Conservation (phyloP, 1,284 basidiomycete species). For the Marasmius sp. region DNA sequence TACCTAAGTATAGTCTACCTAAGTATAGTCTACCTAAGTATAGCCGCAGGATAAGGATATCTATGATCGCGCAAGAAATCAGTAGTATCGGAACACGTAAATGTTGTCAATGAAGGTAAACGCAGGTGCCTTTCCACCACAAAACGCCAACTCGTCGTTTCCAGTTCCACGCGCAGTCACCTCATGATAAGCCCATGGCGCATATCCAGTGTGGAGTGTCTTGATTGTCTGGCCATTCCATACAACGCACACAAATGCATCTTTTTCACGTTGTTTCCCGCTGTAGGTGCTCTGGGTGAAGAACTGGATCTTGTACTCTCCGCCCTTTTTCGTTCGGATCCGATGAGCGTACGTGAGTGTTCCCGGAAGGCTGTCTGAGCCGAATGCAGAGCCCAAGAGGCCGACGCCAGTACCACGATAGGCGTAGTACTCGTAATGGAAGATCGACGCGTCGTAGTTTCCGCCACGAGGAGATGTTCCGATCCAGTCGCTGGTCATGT, state of each 20-base stretch:
- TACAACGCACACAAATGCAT: slow-evolving; percentile 29
- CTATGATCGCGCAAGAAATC: background rate
- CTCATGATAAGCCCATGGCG: slow-evolving; percentile 27
- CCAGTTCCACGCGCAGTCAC: slow-evolving; percentile 29
- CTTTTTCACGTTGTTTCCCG: slow-evolving; percentile 22
- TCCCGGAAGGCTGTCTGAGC: slow-evolving; percentile 27
- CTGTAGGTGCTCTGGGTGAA: slow-evolving; percentile 35
- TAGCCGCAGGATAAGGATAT: background rate
- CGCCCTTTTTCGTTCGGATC: slow-evolving; percentile 26
- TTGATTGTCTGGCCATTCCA: slow-evolving; percentile 32
- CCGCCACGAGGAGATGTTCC: slow-evolving; percentile 28
- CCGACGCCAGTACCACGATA: slow-evolving; percentile 29
- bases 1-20: too few relatives aligned
- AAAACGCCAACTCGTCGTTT: slow-evolving; percentile 31
- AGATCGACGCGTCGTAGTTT: slow-evolving; percentile 31
- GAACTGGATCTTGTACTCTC: slow-evolving; percentile 32
- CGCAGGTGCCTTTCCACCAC: slow-evolving; percentile 31
- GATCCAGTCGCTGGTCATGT: slow-evolving; percentile 27
- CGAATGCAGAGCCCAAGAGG: slow-evolving; percentile 32
- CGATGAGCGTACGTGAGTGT: slow-evolving; percentile 26
- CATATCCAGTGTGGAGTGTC: slow-evolving; percentile 29
- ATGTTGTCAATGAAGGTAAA: slow-evolving; percentile 35
- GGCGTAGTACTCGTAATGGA: slow-evolving; percentile 32
- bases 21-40: too few relatives aligned
- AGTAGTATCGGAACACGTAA: slow-evolving; percentile 17